Conservation (phyloP, 345 rosid genomes). For the Adansonia digitata region DNA sequence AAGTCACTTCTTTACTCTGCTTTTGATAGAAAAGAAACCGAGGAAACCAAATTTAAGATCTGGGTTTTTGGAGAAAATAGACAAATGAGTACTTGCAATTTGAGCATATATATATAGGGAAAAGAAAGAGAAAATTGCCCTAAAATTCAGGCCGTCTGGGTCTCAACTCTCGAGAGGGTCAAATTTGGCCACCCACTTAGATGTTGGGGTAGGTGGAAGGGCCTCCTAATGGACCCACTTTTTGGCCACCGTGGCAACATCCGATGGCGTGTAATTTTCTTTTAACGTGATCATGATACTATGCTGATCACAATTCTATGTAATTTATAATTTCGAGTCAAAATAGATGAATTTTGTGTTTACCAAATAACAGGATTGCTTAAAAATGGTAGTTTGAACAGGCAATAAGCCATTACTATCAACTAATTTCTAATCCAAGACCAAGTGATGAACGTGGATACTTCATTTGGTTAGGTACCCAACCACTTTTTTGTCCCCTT, state of each 20-base stretch:
- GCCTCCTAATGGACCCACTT: background rate
- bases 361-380: background rate
- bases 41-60: constrained; percentile 16
- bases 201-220: background rate
- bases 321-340: no score
- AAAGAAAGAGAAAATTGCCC: background rate
- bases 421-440: background rate
- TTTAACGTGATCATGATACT: background rate
- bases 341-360: no score
- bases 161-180: constrained; percentile 23
- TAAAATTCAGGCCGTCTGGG: background rate
- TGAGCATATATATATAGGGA: background rate
- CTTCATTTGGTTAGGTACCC: background rate
- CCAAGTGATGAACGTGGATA: background rate
- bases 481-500: background rate
- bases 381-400: background rate
- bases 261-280: background rate
- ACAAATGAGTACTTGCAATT: background rate
- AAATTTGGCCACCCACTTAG: constrained; percentile 18
- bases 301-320: no score
- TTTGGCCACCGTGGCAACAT: background rate
- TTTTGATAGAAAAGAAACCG: background rate
- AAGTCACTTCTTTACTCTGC: background rate
- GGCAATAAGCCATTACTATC: background rate
- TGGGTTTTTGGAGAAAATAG: constrained; percentile 14